Evolutionary conservation across 768 basidiomycete species (phyloP), one percentile per base, ranked within the genome.

Genomic region (Naganishia randhawae): DNA sequence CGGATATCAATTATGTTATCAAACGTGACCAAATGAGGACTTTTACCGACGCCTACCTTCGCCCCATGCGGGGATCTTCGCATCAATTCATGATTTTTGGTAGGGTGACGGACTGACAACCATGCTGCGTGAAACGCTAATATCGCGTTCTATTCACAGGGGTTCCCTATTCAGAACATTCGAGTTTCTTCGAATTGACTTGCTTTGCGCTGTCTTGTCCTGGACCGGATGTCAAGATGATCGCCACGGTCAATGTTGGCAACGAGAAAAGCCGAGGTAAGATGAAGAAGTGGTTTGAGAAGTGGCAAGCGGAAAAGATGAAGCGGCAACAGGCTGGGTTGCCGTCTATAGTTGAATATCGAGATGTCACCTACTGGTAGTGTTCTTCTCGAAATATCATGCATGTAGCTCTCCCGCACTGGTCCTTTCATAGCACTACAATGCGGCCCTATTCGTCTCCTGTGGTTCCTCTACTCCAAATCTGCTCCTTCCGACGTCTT

Each of bases 171-270:
- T 97, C 93, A 6, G 96, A 98, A 76, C 95, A 98, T 78, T 92
- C 90, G 35, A 92, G 90, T 37, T 97, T 97, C 80, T 91, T 90
- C 73, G 95, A 98, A 80, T 83, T 95, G 71, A 95, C 92, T 13
- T 94, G 92, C 77, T 97, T 97, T 77, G 92, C 92, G 4, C 85
- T 97, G 80, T 92, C 90, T 22, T 83, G 92, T 50, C 80, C 78
- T 48, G 79, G 85, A 86, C 71, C 95, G 87, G 89, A 78, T 31
- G 84, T 81, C 0, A 88, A 86, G 77, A 95, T 98, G 85, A 94
- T 98, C 73, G 90, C 96, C 11, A 98, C 96, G 0, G 96, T 81
- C 29, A 81, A 80, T 63, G 77, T 81, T 4, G 77, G 77, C 3
- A 80, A 80, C 57, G 78, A 78, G 69, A 76, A 77, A 70, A 78